These are phyloP conservation scores for Brassica cretica DNA, from an alignment of 345 rosid species.

Conservation along the genomic window DNA sequence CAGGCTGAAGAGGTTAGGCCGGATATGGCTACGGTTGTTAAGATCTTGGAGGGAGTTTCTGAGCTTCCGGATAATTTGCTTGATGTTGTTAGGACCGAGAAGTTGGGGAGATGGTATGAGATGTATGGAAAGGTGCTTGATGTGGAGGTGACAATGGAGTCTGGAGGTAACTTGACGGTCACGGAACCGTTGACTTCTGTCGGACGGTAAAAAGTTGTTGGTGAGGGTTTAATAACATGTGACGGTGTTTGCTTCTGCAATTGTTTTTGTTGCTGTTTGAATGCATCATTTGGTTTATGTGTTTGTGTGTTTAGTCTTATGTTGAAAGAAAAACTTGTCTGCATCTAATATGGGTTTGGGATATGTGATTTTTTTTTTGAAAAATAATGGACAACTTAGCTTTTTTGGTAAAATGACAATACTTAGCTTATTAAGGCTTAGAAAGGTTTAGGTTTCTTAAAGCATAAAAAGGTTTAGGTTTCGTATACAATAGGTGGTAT, in stretches of 20 bases:
- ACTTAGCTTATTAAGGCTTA: no score
- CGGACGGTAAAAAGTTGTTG: conserved; percentile 18
- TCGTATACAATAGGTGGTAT: no score
- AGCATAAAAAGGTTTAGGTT: no score
- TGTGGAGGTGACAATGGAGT: not conserved
- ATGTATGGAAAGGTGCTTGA: not conserved
- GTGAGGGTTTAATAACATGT: not conserved
- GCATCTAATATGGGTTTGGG: no score
- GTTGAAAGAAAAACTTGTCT: no score
- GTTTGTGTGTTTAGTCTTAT: no score
- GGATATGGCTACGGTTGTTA: conserved; percentile 33
- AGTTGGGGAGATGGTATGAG: conserved; percentile 19
- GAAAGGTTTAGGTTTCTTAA: no score
- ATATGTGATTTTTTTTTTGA: no score
- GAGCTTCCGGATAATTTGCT: conserved; percentile 27
- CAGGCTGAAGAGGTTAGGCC: conserved; percentile 33
- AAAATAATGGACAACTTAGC: no score
- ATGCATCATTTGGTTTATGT: not conserved
- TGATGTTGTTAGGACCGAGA: conserved; percentile 11
- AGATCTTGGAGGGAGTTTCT: conserved; percentile 24
- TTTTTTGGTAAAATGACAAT: no score
- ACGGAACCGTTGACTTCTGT: conserved; percentile 27
- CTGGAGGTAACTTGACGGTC: conserved; percentile 10
- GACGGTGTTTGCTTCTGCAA: not conserved
- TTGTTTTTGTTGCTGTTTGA: not conserved